These are phyloP conservation scores for Wickerhamiella musiphila DNA, from an alignment of 805 yeast genomes.

Conservation along the genomic window DNA sequence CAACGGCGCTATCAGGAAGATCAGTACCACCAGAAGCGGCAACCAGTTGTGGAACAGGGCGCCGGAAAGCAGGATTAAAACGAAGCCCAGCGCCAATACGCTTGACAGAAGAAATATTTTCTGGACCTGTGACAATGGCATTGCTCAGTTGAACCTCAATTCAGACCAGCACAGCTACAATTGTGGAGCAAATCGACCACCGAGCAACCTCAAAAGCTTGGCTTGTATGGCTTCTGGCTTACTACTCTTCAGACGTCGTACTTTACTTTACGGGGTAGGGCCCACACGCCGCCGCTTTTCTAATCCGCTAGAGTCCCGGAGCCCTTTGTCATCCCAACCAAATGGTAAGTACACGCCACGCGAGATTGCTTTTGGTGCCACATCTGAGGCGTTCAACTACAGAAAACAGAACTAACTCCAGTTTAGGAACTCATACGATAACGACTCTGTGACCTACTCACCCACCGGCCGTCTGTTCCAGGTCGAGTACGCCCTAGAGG, in stretches of 20 bases:
- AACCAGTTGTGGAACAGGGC: conserved; percentile 82
- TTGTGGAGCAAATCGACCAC: no score
- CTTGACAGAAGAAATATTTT: conserved; percentile 61
- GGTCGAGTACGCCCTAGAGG: conserved; percentile 78
- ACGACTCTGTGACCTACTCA: conserved; percentile 94
- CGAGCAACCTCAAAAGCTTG: no score
- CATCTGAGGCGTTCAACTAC: conserved; percentile 5
- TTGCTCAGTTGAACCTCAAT: no score
- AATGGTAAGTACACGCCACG: conserved; percentile 12
- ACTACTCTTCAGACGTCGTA: no score
- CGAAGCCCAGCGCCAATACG: conserved; percentile 75
- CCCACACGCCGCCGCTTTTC: no score
- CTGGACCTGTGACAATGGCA: conserved; percentile 55
- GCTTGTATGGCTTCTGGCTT: no score
- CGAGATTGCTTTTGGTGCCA: conserved; percentile 10
- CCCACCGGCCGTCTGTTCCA: conserved; percentile 88
- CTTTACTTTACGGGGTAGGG: no score
- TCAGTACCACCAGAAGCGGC: conserved; percentile 59
- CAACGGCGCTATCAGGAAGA: conserved; percentile 52
- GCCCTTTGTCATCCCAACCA: not conserved
- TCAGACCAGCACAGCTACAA: no score
- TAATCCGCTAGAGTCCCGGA: no score
- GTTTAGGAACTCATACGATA: conserved; percentile 98
- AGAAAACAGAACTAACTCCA: conserved; percentile 1
- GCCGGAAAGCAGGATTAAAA: conserved; percentile 73